Conservation (phyloP, 2,329 filamentous ascomycete species). For the Penicillium expansum region DNA sequence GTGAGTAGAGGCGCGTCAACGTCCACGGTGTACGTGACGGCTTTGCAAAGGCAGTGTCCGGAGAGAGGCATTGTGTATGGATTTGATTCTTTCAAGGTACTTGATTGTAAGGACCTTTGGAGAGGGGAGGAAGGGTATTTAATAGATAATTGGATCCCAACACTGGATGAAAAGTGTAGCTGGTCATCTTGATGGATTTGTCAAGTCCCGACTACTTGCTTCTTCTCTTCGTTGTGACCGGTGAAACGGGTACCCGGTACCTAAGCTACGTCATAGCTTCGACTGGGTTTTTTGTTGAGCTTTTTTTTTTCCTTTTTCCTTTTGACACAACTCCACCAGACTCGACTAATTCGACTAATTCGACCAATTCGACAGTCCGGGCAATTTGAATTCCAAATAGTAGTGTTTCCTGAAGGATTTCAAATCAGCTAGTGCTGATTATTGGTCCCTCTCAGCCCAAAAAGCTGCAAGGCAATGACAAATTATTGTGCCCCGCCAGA, state of each 20-base stretch:
- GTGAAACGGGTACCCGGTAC: not conserved
- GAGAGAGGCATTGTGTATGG: slow-evolving; percentile 59
- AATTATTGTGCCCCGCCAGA: slow-evolving; percentile 21
- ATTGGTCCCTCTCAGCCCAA: not conserved
- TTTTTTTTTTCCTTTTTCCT: not conserved
- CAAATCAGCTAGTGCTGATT: not conserved
- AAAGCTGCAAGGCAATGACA: slow-evolving; percentile 12
- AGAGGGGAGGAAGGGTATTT: slow-evolving; percentile 13
- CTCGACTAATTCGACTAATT: not conserved
- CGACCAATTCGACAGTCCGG: not conserved
- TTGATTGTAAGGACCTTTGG: slow-evolving; percentile 21
- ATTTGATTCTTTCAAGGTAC: slow-evolving; percentile 21
- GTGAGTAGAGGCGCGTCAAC: slow-evolving; percentile 42
- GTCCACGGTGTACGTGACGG: slow-evolving; percentile 65
- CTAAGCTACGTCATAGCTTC: not conserved
- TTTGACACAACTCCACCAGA: not conserved
- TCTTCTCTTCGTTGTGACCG: not conserved
- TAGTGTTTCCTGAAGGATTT: not conserved
- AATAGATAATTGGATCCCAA: slow-evolving; percentile 1
- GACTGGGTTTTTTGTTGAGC: not conserved
- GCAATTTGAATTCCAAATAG: slow-evolving; percentile 13
- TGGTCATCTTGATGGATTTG: not conserved
- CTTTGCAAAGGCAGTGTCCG: slow-evolving; percentile 69
- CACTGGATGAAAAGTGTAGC: not conserved
- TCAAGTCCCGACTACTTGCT: not conserved